Conservation (phyloP, 2,329 filamentous ascomycete genomes). For the Beauveria asiatica region DNA sequence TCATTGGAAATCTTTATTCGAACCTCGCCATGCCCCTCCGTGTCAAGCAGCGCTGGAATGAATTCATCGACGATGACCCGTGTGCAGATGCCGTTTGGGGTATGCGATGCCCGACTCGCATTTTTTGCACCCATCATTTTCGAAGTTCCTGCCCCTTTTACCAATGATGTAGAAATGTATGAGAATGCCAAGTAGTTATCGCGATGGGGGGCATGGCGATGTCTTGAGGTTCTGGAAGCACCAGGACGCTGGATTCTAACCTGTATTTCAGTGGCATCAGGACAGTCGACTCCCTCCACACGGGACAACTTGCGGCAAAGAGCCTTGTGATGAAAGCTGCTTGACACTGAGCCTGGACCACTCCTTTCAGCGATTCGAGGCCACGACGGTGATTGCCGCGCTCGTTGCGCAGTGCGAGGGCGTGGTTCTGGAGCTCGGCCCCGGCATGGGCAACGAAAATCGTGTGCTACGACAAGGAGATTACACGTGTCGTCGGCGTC, state of each 20-base stretch:
- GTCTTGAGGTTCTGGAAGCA: background rate
- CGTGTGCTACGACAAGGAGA: slow-evolving; percentile 24
- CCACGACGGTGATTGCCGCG: background rate
- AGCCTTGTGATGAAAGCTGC: background rate
- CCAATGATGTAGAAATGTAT: background rate
- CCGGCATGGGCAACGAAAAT: slow-evolving; percentile 35
- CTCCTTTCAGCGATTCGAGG: background rate
- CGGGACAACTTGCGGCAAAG: background rate
- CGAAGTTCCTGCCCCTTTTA: background rate
- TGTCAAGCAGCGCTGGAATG: background rate
- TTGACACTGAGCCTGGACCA: background rate
- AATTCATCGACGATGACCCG: background rate
- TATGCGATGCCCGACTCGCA: background rate
- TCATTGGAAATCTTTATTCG: no score
- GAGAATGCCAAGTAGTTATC: background rate
- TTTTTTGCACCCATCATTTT: background rate
- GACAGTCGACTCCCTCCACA: background rate
- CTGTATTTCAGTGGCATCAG: background rate
- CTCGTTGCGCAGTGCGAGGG: slow-evolving; percentile 17
- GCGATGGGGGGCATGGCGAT: background rate
- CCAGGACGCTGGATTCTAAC: background rate
- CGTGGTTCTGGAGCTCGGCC: slow-evolving; percentile 34
- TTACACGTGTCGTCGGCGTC: slow-evolving; percentile 30
- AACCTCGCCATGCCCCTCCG: background rate
- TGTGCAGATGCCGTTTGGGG: background rate